Evolutionary conservation across 495 filamentous ascomycete genomes (phyloP), one percentile per base, ranked within the genome.

Genomic region (Talaromyces wortmannii): DNA sequence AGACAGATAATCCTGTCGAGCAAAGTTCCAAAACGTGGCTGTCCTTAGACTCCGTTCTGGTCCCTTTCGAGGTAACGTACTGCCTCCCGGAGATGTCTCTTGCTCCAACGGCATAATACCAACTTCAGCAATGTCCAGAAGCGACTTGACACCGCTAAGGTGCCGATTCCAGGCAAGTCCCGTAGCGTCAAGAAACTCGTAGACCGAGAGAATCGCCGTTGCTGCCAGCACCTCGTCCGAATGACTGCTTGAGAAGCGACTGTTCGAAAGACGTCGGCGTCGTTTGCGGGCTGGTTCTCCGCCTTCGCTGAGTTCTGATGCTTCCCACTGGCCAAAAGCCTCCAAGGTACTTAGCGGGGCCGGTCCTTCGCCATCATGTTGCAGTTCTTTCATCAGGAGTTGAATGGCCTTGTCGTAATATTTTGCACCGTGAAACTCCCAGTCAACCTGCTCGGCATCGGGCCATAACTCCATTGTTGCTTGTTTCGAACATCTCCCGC

Each of bases 21-120:
- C 83, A 63, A 84, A 83, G 57, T 84, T 84, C 83, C 83, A 85
- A 61, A 85, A 85, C 1, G 78, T 82, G 6, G 82, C 83, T 60
- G 64, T 75, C 4, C 82, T 72, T 5, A 81, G 80, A 61, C 78
- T 80, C 2, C 78, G 70, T 15, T 71, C 66, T 4, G 66, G 58
- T 44, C 62, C 70, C 52, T 70, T 73, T 3, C 57, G 51, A 30
- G 57, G 55, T 12, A 68, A 61, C 13, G 64, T 52, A 49, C 57
- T 57, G 4, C 66, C 63, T 11, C 65, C 67, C n/a, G 71, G 73
- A 31, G 74, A 67, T 1, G 70, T 66, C 6, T 67, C 68, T 36
- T 74, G 75, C 53, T 73, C 69, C 6, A 81, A 64, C 5, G 80
- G 81, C 71, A 83, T 79, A 74, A 86, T 83, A n/a, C 81, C 76